Evolutionary conservation across 148 eudicot species (phyloP).

Genomic region (Pouteria glomerata): DNA sequence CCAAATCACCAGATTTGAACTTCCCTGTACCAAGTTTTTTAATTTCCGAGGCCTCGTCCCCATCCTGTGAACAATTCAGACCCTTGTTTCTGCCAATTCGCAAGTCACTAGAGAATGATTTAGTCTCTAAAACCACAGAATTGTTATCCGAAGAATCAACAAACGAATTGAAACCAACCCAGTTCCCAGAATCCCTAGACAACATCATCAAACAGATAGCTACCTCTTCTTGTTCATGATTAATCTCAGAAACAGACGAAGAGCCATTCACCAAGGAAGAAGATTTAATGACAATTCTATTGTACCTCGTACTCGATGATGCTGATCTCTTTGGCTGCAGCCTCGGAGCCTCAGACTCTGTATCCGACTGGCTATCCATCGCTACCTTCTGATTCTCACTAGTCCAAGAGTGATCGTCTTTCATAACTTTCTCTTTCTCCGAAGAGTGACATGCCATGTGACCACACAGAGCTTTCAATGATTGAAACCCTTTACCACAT

Average conservation of each 20-base stretch:
- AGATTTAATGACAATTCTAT: conserved; percentile 24
- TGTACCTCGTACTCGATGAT: conserved; percentile 44
- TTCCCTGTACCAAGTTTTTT: conserved; percentile 21
- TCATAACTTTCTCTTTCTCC: conserved; percentile 49
- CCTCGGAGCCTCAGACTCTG: conserved; percentile 23
- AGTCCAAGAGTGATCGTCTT: conserved; percentile 48
- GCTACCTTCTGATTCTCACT: too few relatives aligned
- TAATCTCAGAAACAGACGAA: conserved; percentile 66
- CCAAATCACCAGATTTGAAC: conserved; percentile 22
- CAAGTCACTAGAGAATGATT: conserved; percentile 38
- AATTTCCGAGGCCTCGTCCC: conserved; percentile 10
- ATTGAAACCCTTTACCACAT: conserved; percentile 90
- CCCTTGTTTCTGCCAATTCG: conserved; percentile 16
- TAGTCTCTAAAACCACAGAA: conserved; percentile 67
- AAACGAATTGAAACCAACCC: conserved; percentile 34
- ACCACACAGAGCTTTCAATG: conserved; percentile 82
- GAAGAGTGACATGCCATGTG: conserved; percentile 95
- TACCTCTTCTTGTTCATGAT: conserved; percentile 71
- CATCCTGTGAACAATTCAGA: background rate
- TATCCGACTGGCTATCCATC: conserved; percentile 33
- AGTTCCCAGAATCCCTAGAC: conserved; percentile 53
- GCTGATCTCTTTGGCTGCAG: conserved; percentile 35
- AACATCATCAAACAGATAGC: conserved; percentile 89
- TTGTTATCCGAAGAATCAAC: conserved; percentile 73
- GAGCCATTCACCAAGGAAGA: conserved; percentile 32